Percentiles rank a stretch among this genome's conserved stretches.
Conservation (phyloP, 352 stramenopile genomes). For the Pythium brassicae region DNA sequence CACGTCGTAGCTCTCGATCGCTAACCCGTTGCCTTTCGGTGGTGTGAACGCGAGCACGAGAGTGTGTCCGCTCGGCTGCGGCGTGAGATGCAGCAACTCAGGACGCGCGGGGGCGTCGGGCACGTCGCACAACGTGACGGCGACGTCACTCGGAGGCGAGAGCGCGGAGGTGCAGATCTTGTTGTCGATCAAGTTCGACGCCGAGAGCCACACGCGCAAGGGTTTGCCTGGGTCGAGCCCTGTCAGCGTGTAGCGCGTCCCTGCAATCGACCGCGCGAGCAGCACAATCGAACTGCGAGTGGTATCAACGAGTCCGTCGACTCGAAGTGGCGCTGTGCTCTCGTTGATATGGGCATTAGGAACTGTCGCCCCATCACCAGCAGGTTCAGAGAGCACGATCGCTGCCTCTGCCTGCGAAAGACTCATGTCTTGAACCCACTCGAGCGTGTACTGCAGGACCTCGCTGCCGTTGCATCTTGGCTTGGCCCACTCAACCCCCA, state of each 20-base stretch:
- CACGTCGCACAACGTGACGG: slow-evolving; percentile 41
- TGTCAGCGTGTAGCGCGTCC: slow-evolving; percentile 37
- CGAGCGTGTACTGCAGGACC: slow-evolving; percentile 63
- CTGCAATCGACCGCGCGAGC: slow-evolving; percentile 46
- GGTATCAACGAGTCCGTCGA: no score
- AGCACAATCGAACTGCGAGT: slow-evolving; percentile 18
- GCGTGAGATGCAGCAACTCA: slow-evolving; percentile 17
- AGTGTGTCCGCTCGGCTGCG: slow-evolving; percentile 25
- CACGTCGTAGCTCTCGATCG: slow-evolving; percentile 43
- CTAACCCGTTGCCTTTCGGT: slow-evolving; percentile 47
- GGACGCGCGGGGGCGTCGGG: slow-evolving; percentile 29
- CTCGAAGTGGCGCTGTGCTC: neutral
- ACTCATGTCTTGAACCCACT: slow-evolving; percentile 30
- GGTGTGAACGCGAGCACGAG: slow-evolving; percentile 29
- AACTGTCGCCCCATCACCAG: no score
- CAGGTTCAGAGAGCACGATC: no score
- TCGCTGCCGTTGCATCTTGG: slow-evolving; percentile 64
- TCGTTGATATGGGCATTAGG: neutral
- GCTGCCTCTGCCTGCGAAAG: neutral
- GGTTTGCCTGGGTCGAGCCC: slow-evolving; percentile 33
- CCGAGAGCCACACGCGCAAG: slow-evolving; percentile 44
- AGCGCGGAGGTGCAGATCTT: slow-evolving; percentile 39
- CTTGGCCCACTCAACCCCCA: slow-evolving; percentile 48
- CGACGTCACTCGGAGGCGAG: slow-evolving; percentile 30
- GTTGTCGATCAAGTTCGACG: slow-evolving; percentile 61